Base-by-base conservation (phyloP, 1,284 basidiomycete species). In the Athelia sp. region DNA sequence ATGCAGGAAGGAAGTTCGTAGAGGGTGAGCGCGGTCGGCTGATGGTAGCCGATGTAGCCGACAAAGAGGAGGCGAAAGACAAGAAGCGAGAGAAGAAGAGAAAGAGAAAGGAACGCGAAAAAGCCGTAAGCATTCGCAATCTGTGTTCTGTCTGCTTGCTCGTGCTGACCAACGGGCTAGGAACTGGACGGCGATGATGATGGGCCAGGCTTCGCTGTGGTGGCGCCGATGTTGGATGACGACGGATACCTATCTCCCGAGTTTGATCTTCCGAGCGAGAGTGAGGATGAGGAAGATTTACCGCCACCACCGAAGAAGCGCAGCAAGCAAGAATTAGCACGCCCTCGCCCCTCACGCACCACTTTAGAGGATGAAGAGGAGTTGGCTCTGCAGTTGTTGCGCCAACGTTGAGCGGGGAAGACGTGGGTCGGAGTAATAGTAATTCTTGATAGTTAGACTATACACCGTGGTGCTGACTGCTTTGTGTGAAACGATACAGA, bases 41-140 rank as follows among this genome's bases (percentile, higher is more conserved):
- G 79, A 79, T 72, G 62, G 74, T 78, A 47, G 81, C 78, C 35
- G 92, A 94, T 69, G 76, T 84, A 50, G 56, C 71, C 48, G 93
- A 96, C 71, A 88, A 87, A 69, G 80, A 82, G 52, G 83, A 90
- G 56, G 94, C 91, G 19, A 84, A 81, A 64, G 90, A 90, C 64
- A 94, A 94, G 78, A 88, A 89, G 71, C 73, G 79, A 54, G 91
- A 94, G 68, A 90, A 88, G 74, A 95, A 92, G 68, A 72, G 91
- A 59, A 97, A 96, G 73, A 85, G 92, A 61, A 81, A 88, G 52
- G 92, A 95, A 57, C 77, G 75, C 32, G 87, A 84, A 59, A 73
- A 70, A 51, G 69, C 62, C 56, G 82, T 81, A 55, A 58, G 76
- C 69, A 52, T 6, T 6, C 26, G 13, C 26, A 29, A 6, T 11